phyloP scores from a whole-genome alignment of 495 filamentous ascomycete genomes.

The Astrocystis sublimbata region DNA sequence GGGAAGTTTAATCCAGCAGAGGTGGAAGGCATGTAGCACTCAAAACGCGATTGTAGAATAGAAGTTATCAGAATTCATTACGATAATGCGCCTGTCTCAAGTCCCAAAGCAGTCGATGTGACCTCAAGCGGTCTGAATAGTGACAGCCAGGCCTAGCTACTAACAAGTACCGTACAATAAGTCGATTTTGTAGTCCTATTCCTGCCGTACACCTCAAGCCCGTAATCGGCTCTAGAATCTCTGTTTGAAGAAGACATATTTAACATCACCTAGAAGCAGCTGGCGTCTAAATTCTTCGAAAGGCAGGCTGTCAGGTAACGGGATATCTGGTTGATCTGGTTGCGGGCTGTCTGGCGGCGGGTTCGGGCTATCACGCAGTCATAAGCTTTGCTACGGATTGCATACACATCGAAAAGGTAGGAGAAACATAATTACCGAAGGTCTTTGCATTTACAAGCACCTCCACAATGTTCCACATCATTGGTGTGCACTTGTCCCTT shows the following conservation, averaged over 20 bases:
- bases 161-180: too few relatives aligned
- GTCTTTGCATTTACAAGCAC: neutral
- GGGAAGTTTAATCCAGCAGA: too few relatives aligned
- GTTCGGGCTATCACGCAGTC: neutral
- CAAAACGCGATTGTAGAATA: too few relatives aligned
- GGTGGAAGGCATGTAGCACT: too few relatives aligned
- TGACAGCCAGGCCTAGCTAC: too few relatives aligned
- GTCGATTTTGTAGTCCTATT: neutral
- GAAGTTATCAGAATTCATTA: too few relatives aligned
- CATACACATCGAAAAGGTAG: neutral
- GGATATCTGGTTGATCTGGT: too few relatives aligned
- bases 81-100: too few relatives aligned
- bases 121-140: too few relatives aligned
- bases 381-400: neutral
- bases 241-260: neutral
- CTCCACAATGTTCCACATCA: neutral
- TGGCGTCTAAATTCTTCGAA: neutral
- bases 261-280: neutral
- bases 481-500: neutral
- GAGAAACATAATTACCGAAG: neutral
- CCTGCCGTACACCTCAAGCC: neutral
- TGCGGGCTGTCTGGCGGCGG: too few relatives aligned
- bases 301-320: too few relatives aligned
- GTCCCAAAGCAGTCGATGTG: too few relatives aligned
- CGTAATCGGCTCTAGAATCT: neutral